A percentile compares a stretch with the other conserved stretches of the same genome.
These are phyloP conservation scores for Fusarium sacchari DNA, from an alignment of 2,329 filamentous ascomycete genomes.

Conservation along the genomic window DNA sequence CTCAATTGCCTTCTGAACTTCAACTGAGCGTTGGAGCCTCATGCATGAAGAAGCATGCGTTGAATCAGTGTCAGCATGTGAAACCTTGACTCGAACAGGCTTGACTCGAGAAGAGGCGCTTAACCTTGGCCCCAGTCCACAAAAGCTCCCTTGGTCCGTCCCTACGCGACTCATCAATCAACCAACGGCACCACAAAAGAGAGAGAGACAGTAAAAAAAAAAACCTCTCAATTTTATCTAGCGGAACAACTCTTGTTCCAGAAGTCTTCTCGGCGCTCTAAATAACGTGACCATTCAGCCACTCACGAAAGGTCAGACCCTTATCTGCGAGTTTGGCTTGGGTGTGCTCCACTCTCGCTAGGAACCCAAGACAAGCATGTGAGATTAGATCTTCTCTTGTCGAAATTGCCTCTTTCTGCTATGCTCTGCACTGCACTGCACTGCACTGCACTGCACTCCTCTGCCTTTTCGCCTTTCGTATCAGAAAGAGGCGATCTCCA, in stretches of 20 bases:
- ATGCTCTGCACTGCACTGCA: no score
- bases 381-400: slow-evolving; percentile 2
- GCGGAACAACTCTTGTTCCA: slow-evolving; percentile 24
- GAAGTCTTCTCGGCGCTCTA: slow-evolving; percentile 1
- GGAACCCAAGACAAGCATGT: slow-evolving; percentile 18
- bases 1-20: not conserved
- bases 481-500: not conserved
- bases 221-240: not conserved
- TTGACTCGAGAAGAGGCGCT: slow-evolving; percentile 24
- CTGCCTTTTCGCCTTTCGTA: not conserved
- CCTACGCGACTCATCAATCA: not conserved
- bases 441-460: not conserved
- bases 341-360: slow-evolving; percentile 19
- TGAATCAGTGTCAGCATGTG: slow-evolving; percentile 1
- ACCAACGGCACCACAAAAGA: not conserved
- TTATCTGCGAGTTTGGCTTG: not conserved
- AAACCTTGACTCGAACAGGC: slow-evolving; percentile 20
- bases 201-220: not conserved
- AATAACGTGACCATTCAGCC: slow-evolving; percentile 31
- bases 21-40: not conserved
- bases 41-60: not conserved
- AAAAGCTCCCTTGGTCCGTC: slow-evolving; percentile 1
- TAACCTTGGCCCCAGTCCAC: slow-evolving; percentile 2
- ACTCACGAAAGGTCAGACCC: slow-evolving; percentile 13
- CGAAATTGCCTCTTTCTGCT: not conserved